These are phyloP conservation scores for Aspergillus diversus DNA, from an alignment of 495 filamentous ascomycete species.

Conservation along the genomic window DNA sequence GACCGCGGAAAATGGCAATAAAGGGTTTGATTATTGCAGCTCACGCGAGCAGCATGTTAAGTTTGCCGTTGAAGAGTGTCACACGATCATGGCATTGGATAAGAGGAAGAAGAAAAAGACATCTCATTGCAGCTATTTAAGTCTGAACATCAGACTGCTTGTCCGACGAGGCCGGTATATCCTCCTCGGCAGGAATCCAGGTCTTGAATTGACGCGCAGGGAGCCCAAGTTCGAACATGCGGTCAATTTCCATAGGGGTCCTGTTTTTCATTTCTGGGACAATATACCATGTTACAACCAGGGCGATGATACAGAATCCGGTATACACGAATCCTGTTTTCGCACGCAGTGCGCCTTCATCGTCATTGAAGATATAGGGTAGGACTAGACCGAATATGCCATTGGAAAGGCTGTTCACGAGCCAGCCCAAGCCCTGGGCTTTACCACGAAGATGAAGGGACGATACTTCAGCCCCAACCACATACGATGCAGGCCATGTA, in stretches of 20 bases:
- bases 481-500: slow-evolving; percentile 42
- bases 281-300: slow-evolving; percentile 26
- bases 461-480: slow-evolving; percentile 37
- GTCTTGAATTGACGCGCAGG: slow-evolving; percentile 28
- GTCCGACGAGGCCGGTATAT: neutral
- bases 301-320: slow-evolving; percentile 29
- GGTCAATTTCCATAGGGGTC: slow-evolving; percentile 38
- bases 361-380: slow-evolving; percentile 42
- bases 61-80: no score
- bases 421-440: slow-evolving; percentile 40
- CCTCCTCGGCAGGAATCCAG: slow-evolving; percentile 18
- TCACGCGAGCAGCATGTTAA: no score
- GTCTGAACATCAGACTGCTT: no score
- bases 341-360: slow-evolving; percentile 32
- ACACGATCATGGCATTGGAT: no score
- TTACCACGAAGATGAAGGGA: slow-evolving; percentile 39
- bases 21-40: no score
- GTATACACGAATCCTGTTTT: slow-evolving; percentile 41
- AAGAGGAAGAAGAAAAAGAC: no score
- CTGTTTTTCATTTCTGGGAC: slow-evolving; percentile 44
- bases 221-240: slow-evolving; percentile 35
- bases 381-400: slow-evolving; percentile 34
- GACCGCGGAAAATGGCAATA: no score
- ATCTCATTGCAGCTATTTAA: no score
- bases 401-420: slow-evolving; percentile 30